Evolutionary conservation across 2,329 filamentous ascomycete genomes (phyloP), one percentile per base, ranked within the genome.

Genomic region (Aspergillus vadensis): DNA sequence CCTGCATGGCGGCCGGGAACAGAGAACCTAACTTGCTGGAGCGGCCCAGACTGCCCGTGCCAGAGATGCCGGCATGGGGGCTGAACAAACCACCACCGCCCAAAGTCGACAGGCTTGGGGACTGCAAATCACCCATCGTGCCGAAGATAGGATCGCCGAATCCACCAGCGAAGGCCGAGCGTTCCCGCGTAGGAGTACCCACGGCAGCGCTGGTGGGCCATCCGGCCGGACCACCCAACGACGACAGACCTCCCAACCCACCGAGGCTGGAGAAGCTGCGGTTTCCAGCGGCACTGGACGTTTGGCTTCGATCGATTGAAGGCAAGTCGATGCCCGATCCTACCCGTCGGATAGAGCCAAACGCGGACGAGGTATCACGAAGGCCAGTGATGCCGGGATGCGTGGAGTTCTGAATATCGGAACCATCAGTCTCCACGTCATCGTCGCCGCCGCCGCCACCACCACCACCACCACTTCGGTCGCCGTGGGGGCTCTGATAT

Each of bases 301-400:
- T 97, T 75, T 97, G 92, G 73, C 93, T 97, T 19, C 94, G 89
- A 73, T 98, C 94, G 67, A 92, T 91, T 5, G 89, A 88, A 59
- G 82, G 80, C 39, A 80, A 74, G 64, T 85, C 84, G 62, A 85
- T 84, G 59, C 77, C 80, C 67, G 79, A 80, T 66, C 70, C 83
- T 76, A 82, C 88, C 17, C 83, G 72, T 59, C 82, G 63, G 81
- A 84, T 64, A 77, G 80, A 65, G 56, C 85, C 85, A 69, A 90
- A 90, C 14, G 71, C 80, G 63, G 68, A 79, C 65, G 72, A 67
- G 50, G 84, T 79, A 71, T 85, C 80, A 15, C 80, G 78, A 54
- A 87, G 80, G 39, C 82, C 82, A 57, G 80, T 81, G 57, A 86
- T 75, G 12, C 81, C 82, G 47, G 82, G 81, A 58, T 82, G 80